Conservation (phyloP, 2,329 filamentous ascomycete species). For the Aspergillus sojae region DNA sequence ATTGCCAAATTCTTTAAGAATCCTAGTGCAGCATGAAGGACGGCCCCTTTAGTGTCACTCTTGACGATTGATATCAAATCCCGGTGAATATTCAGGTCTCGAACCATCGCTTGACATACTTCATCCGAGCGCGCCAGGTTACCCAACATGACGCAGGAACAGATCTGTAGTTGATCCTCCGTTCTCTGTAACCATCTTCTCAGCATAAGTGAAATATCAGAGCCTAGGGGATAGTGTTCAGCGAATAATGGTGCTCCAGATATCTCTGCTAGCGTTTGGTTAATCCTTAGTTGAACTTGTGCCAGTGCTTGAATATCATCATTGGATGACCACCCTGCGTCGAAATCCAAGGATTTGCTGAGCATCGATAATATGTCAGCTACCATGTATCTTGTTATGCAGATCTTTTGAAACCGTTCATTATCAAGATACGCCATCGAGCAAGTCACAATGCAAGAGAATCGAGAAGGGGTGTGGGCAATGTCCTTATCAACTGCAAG, state of each 20-base stretch:
- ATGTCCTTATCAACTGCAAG: conserved; percentile 32
- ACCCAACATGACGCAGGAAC: conserved; percentile 51
- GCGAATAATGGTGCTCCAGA: conserved; percentile 42
- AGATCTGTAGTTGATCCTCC: conserved; percentile 49
- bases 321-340: conserved; percentile 26
- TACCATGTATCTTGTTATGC: conserved; percentile 37
- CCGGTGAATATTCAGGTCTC: conserved; percentile 42
- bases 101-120: conserved; percentile 45
- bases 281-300: conserved; percentile 42
- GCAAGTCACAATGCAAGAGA: conserved; percentile 34
- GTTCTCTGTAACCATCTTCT: conserved; percentile 42
- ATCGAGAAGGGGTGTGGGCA: conserved; percentile 33
- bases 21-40: conserved; percentile 48
- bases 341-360: conserved; percentile 31
- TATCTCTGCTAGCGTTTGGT: conserved; percentile 45
- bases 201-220: conserved; percentile 38
- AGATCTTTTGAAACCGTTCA: conserved; percentile 41
- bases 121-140: conserved; percentile 50
- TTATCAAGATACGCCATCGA: conserved; percentile 40
- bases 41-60: conserved; percentile 40
- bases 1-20: conserved; percentile 54
- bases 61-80: conserved; percentile 44
- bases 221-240: conserved; percentile 42
- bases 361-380: conserved; percentile 37
- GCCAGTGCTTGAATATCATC: conserved; percentile 40